A percentile compares a stretch with the other conserved stretches of the same genome.
These are phyloP conservation scores for Phytophthora sojae DNA, from an alignment of 352 stramenopile species.

Conservation along the genomic window DNA sequence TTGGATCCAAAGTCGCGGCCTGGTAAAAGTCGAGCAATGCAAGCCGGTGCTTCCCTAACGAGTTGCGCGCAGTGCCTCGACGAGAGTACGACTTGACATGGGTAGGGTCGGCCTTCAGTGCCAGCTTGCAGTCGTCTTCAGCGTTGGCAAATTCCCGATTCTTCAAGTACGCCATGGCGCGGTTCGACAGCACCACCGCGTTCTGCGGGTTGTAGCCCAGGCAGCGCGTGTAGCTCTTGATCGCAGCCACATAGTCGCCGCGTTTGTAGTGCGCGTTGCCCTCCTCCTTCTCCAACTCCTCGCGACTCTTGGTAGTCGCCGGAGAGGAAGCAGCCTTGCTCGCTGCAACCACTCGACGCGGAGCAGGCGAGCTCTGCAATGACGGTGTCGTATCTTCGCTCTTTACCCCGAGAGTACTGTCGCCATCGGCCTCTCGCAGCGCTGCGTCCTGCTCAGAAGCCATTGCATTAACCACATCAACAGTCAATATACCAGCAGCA, in stretches of 20 bases:
- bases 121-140: slow-evolving; percentile 91
- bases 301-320: slow-evolving; percentile 39
- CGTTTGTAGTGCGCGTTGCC: slow-evolving; percentile 93
- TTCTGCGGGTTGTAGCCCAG: slow-evolving; percentile 80
- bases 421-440: slow-evolving; percentile 50
- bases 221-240: slow-evolving; percentile 90
- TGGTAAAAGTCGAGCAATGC: slow-evolving; percentile 86
- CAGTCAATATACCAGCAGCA: not conserved
- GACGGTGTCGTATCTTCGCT: not conserved
- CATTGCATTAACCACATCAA: not conserved
- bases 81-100: slow-evolving; percentile 91
- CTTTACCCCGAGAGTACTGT: slow-evolving; percentile 1
- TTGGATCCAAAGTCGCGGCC: slow-evolving; percentile 68
- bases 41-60: slow-evolving; percentile 84
- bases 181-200: slow-evolving; percentile 88
- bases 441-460: slow-evolving; percentile 50
- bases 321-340: slow-evolving; percentile 4
- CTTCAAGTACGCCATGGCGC: slow-evolving; percentile 91
- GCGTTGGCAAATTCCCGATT: slow-evolving; percentile 87
- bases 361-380: not conserved
- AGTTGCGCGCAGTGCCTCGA: slow-evolving; percentile 87
- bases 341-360: slow-evolving; percentile 12
- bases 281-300: slow-evolving; percentile 88
- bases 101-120: slow-evolving; percentile 75
- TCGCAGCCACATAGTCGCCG: slow-evolving; percentile 87